Percentiles rank a stretch among this genome's conserved stretches.
Conservation (phyloP, 306 rosid genomes). For the Betula pendula region DNA sequence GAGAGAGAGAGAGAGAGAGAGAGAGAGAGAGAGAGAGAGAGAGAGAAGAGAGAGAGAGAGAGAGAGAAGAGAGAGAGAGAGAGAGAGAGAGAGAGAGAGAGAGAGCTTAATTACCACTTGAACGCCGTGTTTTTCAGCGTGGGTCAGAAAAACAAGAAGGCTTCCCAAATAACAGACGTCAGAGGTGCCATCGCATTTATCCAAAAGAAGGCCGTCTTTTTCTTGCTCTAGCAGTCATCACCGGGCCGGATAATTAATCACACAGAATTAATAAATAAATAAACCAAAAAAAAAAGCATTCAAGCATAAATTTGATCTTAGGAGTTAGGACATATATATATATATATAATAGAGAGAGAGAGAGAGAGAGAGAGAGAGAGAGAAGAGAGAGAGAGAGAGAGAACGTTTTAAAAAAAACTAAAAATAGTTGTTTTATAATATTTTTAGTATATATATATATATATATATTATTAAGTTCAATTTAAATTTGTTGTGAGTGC, state of each 20-base stretch:
- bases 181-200: conserved; percentile 92
- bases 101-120: conserved; percentile 70
- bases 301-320: background rate
- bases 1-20: background rate
- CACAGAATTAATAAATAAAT: background rate
- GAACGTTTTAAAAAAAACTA: too few relatives aligned
- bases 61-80: too few relatives aligned
- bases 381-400: too few relatives aligned
- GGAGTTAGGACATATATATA: too few relatives aligned
- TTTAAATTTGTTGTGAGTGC: too few relatives aligned
- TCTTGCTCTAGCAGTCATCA: conserved; percentile 64
- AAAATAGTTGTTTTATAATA: too few relatives aligned
- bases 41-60: too few relatives aligned
- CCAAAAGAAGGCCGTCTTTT: conserved; percentile 74
- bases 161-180: conserved; percentile 76
- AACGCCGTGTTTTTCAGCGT: conserved; percentile 88
- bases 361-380: too few relatives aligned
- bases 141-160: conserved; percentile 68
- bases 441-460: too few relatives aligned
- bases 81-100: background rate
- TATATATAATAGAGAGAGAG: too few relatives aligned
- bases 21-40: too few relatives aligned
- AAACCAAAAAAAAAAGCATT: background rate
- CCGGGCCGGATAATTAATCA: background rate
- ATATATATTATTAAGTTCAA: too few relatives aligned